Evolutionary conservation across 345 rosid species (phyloP), one percentile per base, ranked within the genome.

Genomic region (Dipteronia dyeriana): DNA sequence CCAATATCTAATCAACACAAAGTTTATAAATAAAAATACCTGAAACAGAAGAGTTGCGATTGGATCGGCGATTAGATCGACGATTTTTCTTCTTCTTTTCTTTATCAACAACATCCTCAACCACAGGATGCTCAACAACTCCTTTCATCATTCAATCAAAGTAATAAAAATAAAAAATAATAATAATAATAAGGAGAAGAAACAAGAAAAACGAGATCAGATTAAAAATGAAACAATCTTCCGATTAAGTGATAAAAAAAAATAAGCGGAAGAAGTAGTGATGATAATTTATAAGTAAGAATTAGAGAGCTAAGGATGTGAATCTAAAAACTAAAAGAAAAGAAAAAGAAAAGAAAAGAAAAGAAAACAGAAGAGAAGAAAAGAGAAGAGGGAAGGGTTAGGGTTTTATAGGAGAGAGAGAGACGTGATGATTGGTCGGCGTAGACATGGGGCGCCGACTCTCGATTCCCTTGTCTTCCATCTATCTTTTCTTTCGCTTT

Each of bases 81-180:
- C 94, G 90, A 54, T 79, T 88, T 76, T 79, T 91, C 88, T 84
- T 93, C 87, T 86, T 91, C 86, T 82, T 81, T 74, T 93, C 91
- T 83, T 86, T 90, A 38, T 91, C 94, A 17, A 84, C 83, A 81
- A 85, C 94, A 57, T 87, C 95, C 62, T 86, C 92, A 60, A 74
- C 80, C 70, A 79, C 85, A 77, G 86, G 39, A 61, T 82, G 84
- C 75, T 91, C 93, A 8, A 47, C 65, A 10, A 67, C 79, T 9
- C 62, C 78, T 39, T 62, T 79, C 88, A 68, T 90, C 96, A 91
- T 89, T 1, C 7, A 59, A 59, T 13, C 63, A 59, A 20, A 59
- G 22, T 9, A 59, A 5, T 57, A 57, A 57, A 71, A 62, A 23
- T 5, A 53, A 41, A 25, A 1, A 25, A n/a, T 49, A 39, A 38